These are phyloP conservation scores for Mycosphaerelloides madeirae DNA, from an alignment of 2,329 filamentous ascomycete genomes.

Conservation along the genomic window DNA sequence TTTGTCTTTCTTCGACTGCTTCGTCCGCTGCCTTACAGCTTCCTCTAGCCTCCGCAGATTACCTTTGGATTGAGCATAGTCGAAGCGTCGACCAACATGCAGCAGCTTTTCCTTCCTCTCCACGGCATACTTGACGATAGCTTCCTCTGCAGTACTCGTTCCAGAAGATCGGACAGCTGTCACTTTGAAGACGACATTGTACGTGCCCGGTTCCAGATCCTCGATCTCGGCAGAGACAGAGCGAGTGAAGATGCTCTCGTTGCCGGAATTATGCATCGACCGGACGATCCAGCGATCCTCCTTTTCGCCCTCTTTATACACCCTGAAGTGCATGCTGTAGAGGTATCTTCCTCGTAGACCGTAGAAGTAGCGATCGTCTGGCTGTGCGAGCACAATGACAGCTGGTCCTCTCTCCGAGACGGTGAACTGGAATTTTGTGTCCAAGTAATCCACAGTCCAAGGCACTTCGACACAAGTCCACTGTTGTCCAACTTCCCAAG, in stretches of 20 bases:
- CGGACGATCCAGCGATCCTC: slow-evolving; percentile 26
- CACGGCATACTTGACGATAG: slow-evolving; percentile 61
- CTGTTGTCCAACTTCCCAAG: slow-evolving; percentile 57
- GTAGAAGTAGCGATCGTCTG: slow-evolving; percentile 58
- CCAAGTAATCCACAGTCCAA: slow-evolving; percentile 58
- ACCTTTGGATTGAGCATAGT: slow-evolving; percentile 65
- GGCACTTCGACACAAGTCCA: slow-evolving; percentile 58
- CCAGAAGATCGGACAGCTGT: slow-evolving; percentile 56
- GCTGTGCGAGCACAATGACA: slow-evolving; percentile 56
- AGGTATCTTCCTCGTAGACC: slow-evolving; percentile 55
- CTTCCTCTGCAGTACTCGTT: slow-evolving; percentile 58
- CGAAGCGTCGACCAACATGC: slow-evolving; percentile 64
- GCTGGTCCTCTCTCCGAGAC: slow-evolving; percentile 50
- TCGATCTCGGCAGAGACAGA: slow-evolving; percentile 70
- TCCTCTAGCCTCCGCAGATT: slow-evolving; percentile 50
- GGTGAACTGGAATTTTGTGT: slow-evolving; percentile 55
- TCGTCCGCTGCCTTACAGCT: slow-evolving; percentile 38
- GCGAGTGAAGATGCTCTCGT: slow-evolving; percentile 62
- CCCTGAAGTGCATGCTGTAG: slow-evolving; percentile 55
- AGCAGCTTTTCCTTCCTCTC: slow-evolving; percentile 67
- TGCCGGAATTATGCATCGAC: slow-evolving; percentile 29
- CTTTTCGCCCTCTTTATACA: slow-evolving; percentile 48
- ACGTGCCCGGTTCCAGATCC: slow-evolving; percentile 67
- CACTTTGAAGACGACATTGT: slow-evolving; percentile 71
- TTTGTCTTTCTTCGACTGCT: slow-evolving; percentile 33